These are phyloP conservation scores for Buxus sempervirens DNA, from an alignment of 164 flowering plant species.

Conservation along the genomic window DNA sequence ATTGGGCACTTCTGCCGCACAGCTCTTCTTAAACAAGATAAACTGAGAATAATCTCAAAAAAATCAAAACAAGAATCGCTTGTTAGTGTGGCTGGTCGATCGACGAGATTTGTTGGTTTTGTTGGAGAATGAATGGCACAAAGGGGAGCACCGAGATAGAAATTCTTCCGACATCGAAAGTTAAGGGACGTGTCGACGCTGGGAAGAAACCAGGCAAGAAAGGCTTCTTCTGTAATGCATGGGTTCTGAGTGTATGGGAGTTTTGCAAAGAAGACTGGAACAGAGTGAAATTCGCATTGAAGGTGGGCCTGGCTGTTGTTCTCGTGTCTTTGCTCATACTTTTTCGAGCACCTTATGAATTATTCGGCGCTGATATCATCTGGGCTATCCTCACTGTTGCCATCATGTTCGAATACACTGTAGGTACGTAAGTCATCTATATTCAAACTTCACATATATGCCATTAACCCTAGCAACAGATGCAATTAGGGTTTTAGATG, in stretches of 20 bases:
- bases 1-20: too few species aligned
- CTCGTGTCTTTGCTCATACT: constrained; percentile 75
- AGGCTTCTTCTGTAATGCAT: constrained; percentile 24
- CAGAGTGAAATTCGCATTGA: constrained; percentile 62
- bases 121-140: constrained; percentile 63
- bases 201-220: constrained; percentile 16
- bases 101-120: background rate
- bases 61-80: too few species aligned
- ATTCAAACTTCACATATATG: background rate
- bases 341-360: constrained; percentile 57
- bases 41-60: too few species aligned
- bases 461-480: too few species aligned
- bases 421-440: constrained; percentile 62
- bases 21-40: too few species aligned
- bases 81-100: background rate
- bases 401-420: constrained; percentile 88
- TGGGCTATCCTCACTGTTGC: constrained; percentile 93
- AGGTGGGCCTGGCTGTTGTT: constrained; percentile 76
- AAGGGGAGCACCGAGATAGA: constrained; percentile 41
- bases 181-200: constrained; percentile 9
- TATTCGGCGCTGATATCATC: constrained; percentile 73
- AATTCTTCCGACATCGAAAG: constrained; percentile 20
- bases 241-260: constrained; percentile 45
- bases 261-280: constrained; percentile 62
- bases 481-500: too few species aligned